phyloP scores from a whole-genome alignment of 2,329 filamentous ascomycete genomes.

The Neurospora crassa region DNA sequence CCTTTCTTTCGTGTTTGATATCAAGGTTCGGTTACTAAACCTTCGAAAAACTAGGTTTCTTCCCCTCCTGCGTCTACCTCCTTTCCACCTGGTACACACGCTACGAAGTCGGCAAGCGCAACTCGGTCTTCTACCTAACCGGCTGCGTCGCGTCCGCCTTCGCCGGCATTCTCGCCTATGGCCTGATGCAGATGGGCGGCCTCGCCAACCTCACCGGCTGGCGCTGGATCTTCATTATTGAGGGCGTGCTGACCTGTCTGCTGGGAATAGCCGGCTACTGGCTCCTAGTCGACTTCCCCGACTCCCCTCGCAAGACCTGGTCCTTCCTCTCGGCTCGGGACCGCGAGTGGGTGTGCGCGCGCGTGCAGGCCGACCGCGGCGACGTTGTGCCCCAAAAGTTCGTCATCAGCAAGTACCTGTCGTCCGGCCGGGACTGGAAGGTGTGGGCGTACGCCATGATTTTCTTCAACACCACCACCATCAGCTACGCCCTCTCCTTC shows the following conservation, averaged over 20 bases:
- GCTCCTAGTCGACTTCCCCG: slow-evolving; percentile 55
- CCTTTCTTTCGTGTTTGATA: not conserved
- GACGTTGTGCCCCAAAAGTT: slow-evolving; percentile 47
- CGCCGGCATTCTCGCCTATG: slow-evolving; percentile 60
- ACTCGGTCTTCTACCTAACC: slow-evolving; percentile 59
- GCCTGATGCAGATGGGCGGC: slow-evolving; percentile 56
- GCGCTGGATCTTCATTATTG: slow-evolving; percentile 57
- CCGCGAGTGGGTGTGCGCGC: slow-evolving; percentile 39
- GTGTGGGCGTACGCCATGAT: slow-evolving; percentile 54
- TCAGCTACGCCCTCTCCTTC: slow-evolving; percentile 67
- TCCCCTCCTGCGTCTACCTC: slow-evolving; percentile 60
- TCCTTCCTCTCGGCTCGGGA: slow-evolving; percentile 43
- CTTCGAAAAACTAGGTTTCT: slow-evolving; percentile 40
- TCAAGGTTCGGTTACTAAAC: no score
- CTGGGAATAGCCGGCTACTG: slow-evolving; percentile 43
- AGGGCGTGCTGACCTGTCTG: slow-evolving; percentile 43
- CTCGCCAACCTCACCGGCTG: slow-evolving; percentile 46
- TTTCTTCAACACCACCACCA: slow-evolving; percentile 58
- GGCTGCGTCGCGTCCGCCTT: slow-evolving; percentile 58
- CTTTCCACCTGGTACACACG: slow-evolving; percentile 66
- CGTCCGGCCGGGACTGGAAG: slow-evolving; percentile 40
- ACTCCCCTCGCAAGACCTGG: slow-evolving; percentile 41
- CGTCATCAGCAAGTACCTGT: slow-evolving; percentile 35
- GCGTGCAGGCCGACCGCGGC: slow-evolving; percentile 47
- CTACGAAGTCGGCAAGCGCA: slow-evolving; percentile 61